phyloP scores from a whole-genome alignment of 228 moss, liverwort and hornwort genomes.

The Sphagnum magellanicum region DNA sequence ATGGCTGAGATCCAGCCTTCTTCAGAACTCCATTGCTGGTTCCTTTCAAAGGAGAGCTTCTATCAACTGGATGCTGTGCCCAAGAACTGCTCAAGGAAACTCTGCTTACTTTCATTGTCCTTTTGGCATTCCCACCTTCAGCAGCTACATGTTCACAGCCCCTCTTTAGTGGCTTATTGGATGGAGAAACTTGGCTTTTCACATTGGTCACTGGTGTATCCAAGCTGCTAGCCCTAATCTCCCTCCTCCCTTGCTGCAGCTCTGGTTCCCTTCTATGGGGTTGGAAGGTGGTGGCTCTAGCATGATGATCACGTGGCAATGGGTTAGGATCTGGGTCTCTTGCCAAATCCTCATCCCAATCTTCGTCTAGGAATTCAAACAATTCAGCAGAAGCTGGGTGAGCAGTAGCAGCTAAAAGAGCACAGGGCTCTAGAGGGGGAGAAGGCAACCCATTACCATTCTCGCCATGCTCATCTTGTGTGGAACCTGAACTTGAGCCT shows the following conservation, averaged over 20 bases:
- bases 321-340: slow-evolving; percentile 65
- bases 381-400: slow-evolving; percentile 61
- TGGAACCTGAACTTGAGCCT: slow-evolving; percentile 33
- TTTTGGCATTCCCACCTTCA: too few relatives aligned
- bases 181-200: slow-evolving; percentile 48
- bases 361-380: slow-evolving; percentile 21
- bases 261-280: slow-evolving; percentile 47
- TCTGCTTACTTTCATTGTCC: too few relatives aligned
- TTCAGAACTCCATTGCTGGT: slow-evolving; percentile 29
- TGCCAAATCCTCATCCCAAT: too few relatives aligned
- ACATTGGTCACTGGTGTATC: slow-evolving; percentile 40
- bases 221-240: slow-evolving; percentile 34
- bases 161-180: background rate
- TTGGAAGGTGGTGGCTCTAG: slow-evolving; percentile 44
- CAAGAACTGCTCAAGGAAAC: slow-evolving; percentile 16
- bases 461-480: slow-evolving; percentile 46
- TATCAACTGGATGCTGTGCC: slow-evolving; percentile 40
- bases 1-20: slow-evolving; percentile 38
- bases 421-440: slow-evolving; percentile 86
- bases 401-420: slow-evolving; percentile 51
- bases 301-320: background rate
- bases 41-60: slow-evolving; percentile 21
- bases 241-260: slow-evolving; percentile 41
- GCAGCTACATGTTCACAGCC: too few relatives aligned
- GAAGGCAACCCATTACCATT: slow-evolving; percentile 57